Evolutionary conservation across 1,284 basidiomycete species (phyloP).

Genomic region (Taiwanofungus camphoratus): DNA sequence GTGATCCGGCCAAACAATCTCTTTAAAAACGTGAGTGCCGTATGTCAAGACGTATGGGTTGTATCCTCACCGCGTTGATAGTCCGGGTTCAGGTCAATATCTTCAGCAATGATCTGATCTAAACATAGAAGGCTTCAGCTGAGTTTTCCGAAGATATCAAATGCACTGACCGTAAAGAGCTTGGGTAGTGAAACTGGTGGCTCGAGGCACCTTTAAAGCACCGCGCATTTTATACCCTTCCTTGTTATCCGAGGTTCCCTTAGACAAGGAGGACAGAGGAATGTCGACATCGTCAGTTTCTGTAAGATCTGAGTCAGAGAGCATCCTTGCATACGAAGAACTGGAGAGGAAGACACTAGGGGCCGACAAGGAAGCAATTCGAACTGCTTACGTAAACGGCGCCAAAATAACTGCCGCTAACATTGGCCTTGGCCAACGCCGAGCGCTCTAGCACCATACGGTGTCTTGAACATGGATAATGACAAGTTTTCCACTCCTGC

Average conservation of each 20-base stretch:
- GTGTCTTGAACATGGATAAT: conserved; percentile 15
- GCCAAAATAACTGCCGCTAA: too few species aligned
- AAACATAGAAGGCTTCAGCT: conserved; percentile 1
- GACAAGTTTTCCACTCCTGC: conserved; percentile 27
- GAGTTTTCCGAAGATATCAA: not conserved
- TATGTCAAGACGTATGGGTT: not conserved
- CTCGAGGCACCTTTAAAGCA: conserved; percentile 53
- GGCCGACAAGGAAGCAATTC: not conserved
- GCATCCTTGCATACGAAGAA: conserved; percentile 4
- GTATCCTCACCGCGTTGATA: conserved; percentile 62
- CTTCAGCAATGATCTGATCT: conserved; percentile 57
- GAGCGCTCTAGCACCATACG: not conserved
- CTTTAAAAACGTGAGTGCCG: not conserved
- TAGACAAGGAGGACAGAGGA: conserved; percentile 16
- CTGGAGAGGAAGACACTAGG: conserved; percentile 1
- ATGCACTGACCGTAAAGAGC: conserved; percentile 49
- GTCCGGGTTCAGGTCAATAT: conserved; percentile 66
- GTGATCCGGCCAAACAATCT: conserved; percentile 55
- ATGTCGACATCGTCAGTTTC: conserved; percentile 36
- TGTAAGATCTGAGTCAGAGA: conserved; percentile 29
- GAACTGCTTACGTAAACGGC: not conserved
- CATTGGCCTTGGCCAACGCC: too few species aligned
- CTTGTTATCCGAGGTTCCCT: conserved; percentile 20
- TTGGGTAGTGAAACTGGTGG: conserved; percentile 65
- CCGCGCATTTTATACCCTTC: conserved; percentile 43